These are phyloP conservation scores for Ustilago trichophora DNA, from an alignment of 1,284 basidiomycete genomes.

Conservation along the genomic window DNA sequence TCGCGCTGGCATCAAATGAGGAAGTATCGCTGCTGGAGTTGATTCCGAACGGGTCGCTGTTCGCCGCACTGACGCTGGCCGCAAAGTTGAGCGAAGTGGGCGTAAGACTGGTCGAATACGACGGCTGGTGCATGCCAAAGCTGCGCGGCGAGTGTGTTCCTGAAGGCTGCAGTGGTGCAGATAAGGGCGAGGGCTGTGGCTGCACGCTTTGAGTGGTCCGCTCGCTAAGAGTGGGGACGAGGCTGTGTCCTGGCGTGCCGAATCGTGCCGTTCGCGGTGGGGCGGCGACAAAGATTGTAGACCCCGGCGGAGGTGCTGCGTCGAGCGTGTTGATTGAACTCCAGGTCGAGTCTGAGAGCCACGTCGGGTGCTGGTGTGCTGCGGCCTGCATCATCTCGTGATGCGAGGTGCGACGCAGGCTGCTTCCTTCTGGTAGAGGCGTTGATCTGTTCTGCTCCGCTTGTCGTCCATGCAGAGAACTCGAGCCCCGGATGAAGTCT, in stretches of 20 bases:
- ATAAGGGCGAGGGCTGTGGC: neutral
- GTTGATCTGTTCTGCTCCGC: neutral
- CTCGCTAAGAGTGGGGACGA: conserved; percentile 36
- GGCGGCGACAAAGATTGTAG: conserved; percentile 44
- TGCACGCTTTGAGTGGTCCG: conserved; percentile 25
- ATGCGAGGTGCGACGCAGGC: conserved; percentile 8
- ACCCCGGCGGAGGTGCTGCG: conserved; percentile 34
- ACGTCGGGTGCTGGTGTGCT: conserved; percentile 30
- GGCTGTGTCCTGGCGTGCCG: conserved; percentile 20
- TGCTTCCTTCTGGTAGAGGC: neutral
- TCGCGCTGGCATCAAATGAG: neutral
- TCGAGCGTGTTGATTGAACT: conserved; percentile 34
- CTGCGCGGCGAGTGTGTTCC: neutral
- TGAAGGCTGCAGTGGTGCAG: neutral
- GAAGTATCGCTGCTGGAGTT: conserved; percentile 1
- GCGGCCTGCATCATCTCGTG: no score
- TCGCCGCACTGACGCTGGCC: neutral
- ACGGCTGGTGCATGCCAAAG: no score
- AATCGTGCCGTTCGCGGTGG: conserved; percentile 23
- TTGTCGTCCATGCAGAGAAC: no score
- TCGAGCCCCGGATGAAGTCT: conserved; percentile 15
- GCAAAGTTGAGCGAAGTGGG: neutral
- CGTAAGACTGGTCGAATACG: conserved; percentile 3
- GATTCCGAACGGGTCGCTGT: no score
- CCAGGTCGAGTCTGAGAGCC: conserved; percentile 48